Base-by-base conservation (phyloP, 1,139 yeast species). In the Casaregolazyma lundiana region DNA sequence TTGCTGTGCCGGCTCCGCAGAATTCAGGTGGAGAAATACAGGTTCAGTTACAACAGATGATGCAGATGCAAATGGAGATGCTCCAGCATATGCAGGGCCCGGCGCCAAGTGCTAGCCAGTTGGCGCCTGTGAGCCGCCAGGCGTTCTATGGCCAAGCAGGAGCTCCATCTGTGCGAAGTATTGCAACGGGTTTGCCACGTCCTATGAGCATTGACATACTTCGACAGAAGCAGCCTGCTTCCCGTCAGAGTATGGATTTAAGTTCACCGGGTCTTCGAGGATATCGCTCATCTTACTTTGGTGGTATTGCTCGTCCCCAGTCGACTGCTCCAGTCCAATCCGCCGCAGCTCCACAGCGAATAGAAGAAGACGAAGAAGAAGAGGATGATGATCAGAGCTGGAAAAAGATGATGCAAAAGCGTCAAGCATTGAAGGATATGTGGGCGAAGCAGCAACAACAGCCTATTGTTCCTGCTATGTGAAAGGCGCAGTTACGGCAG, bases 351-450 rank as follows among this genome's bases (percentile, higher is more conserved):
- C 39, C 36, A 26, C 43, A 35, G 9, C 36, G 41, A 6, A 52
- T 47, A 15, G 56, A 53, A 16, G 61, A 58, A 11, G 62, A 57
- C 7, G 65, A 62, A 2, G 66, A 64, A 32, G 68, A 64, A 11
- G 66, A 61, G 11, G 67, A 63, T n/a, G 67, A 63, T 26, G 67
- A 64, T 32, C 59, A 50, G 24, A 66, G 56, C 16, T 61, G 67
- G 67, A 54, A 57, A 46, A 58, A 59, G 46, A 59, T 64, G 58
- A 47, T 61, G 36, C 56, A 57, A 46, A 55, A 61, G 55, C 56
- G 68, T 4, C 59, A 57, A 41, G 54, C 50, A 15, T 50, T 65
- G 37, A 54, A 56, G 46, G 59, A 57, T 39, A 50, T 50, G 52
- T 60, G 63, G 63, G 40, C 45, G 9, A 40, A 40, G 26, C 43